These are phyloP conservation scores for Vaccinium darrowii DNA, from an alignment of 148 eudicot species.

Conservation along the genomic window DNA sequence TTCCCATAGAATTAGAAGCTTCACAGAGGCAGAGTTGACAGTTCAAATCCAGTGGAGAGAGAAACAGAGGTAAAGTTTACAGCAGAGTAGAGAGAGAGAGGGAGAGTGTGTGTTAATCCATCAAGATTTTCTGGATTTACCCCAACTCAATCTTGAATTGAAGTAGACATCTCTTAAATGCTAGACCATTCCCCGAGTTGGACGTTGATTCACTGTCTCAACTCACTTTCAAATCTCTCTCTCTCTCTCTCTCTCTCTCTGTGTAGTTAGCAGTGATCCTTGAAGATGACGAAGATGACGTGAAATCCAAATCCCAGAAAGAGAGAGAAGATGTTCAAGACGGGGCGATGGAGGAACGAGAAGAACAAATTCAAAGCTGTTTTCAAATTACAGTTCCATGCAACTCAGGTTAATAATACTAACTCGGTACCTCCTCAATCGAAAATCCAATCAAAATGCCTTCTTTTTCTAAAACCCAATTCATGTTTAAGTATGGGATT, in stretches of 20 bases:
- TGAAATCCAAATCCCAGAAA: slow-evolving; percentile 16
- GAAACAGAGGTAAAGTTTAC: neutral
- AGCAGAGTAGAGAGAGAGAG: slow-evolving; percentile 2
- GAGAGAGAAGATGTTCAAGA: slow-evolving; percentile 47
- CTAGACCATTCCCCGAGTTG: neutral
- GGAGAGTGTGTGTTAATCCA: neutral
- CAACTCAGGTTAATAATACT: slow-evolving; percentile 61
- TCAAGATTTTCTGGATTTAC: neutral
- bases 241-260: neutral
- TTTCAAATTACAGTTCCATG: slow-evolving; percentile 83
- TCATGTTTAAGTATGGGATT: neutral
- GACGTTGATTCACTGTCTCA: slow-evolving; percentile 7
- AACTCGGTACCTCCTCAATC: neutral
- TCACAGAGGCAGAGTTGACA: neutral
- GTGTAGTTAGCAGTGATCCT: slow-evolving; percentile 11
- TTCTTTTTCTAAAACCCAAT: neutral
- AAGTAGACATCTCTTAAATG: no score
- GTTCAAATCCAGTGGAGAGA: neutral
- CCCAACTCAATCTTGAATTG: neutral
- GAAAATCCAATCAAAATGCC: neutral
- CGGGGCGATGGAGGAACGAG: slow-evolving; percentile 89
- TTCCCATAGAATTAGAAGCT: neutral
- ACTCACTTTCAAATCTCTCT: slow-evolving; percentile 1
- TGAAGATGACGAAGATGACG: slow-evolving; percentile 16
- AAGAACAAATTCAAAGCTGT: slow-evolving; percentile 63